Conservation (phyloP, 2,329 filamentous ascomycete genomes). For the Penicillium sp. region DNA sequence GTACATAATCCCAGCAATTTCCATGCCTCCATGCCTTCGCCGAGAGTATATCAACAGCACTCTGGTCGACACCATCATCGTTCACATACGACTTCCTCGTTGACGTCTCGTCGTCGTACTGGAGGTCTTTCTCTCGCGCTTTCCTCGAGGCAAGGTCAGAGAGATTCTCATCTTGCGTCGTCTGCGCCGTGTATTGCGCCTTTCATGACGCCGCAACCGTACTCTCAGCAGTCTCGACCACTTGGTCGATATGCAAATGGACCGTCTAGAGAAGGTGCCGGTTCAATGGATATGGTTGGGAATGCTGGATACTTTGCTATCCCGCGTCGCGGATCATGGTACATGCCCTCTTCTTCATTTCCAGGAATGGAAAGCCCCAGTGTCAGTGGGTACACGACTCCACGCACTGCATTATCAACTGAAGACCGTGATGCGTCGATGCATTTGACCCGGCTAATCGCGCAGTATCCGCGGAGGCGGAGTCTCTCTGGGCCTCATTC, state of each 20-base stretch:
- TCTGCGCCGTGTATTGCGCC: conserved; percentile 7
- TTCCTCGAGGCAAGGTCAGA: conserved; percentile 17
- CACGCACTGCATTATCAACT: conserved; percentile 11
- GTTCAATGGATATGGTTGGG: conserved; percentile 5
- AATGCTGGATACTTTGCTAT: conserved; percentile 23
- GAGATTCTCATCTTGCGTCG: conserved; percentile 2
- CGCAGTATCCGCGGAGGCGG: conserved; percentile 24
- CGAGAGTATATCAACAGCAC: neutral
- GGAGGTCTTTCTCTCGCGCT: conserved; percentile 15
- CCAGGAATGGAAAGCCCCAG: conserved; percentile 12
- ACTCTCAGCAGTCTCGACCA: conserved; percentile 10
- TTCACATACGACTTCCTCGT: conserved; percentile 32
- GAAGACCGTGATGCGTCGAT: conserved; percentile 20
- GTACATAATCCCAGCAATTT: conserved; percentile 10
- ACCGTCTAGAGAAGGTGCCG: neutral
- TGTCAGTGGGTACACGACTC: conserved; percentile 20
- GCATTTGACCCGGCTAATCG: conserved; percentile 18
- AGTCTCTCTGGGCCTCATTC: conserved; percentile 24
- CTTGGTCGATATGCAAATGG: neutral
- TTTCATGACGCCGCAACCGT: conserved; percentile 21
- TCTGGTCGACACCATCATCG: conserved; percentile 28
- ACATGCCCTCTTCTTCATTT: neutral
- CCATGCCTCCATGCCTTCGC: conserved; percentile 7
- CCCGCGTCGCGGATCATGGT: conserved; percentile 10
- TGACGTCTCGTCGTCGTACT: conserved; percentile 13